Conservation (phyloP, 768 basidiomycete genomes). For the Nidularia pulvinata region DNA sequence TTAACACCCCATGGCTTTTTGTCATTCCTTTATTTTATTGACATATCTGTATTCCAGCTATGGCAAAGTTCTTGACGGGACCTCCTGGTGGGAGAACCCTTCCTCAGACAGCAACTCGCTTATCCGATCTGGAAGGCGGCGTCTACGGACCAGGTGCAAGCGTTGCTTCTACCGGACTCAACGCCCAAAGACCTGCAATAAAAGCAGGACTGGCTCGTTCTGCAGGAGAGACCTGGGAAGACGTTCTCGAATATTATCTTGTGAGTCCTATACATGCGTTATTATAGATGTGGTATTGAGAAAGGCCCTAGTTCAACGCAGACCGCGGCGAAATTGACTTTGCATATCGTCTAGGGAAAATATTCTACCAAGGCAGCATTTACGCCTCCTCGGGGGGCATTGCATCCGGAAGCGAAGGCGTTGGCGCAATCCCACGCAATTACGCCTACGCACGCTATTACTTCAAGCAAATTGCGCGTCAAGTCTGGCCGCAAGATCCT, state of each 20-base stretch:
- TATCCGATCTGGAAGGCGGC: constrained; percentile 92
- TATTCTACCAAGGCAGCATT: constrained; percentile 95
- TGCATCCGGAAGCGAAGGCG: constrained; percentile 89
- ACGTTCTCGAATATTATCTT: constrained; percentile 90
- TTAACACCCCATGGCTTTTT: constrained; percentile 18
- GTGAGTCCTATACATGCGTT: constrained; percentile 34
- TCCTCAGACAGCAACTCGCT: constrained; percentile 74
- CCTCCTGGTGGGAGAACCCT: constrained; percentile 91
- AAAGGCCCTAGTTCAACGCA: constrained; percentile 77
- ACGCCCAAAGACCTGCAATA: constrained; percentile 71
- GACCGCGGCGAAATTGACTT: constrained; percentile 90
- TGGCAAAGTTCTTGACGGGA: constrained; percentile 78
- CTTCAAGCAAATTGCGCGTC: constrained; percentile 81
- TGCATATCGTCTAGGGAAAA: constrained; percentile 91
- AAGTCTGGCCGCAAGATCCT: constrained; percentile 88
- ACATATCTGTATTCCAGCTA: constrained; percentile 44
- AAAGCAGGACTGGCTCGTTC: constrained; percentile 82
- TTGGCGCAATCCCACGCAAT: constrained; percentile 83
- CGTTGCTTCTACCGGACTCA: constrained; percentile 85
- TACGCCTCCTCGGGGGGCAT: constrained; percentile 81
- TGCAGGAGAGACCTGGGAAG: constrained; percentile 93
- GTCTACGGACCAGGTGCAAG: constrained; percentile 96
- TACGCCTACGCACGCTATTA: constrained; percentile 78
- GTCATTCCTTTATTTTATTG: constrained; percentile 2
- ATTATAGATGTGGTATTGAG: constrained; percentile 1